Conservation (phyloP, 108 stramenopile genomes). For the Conticribra guillardii region DNA sequence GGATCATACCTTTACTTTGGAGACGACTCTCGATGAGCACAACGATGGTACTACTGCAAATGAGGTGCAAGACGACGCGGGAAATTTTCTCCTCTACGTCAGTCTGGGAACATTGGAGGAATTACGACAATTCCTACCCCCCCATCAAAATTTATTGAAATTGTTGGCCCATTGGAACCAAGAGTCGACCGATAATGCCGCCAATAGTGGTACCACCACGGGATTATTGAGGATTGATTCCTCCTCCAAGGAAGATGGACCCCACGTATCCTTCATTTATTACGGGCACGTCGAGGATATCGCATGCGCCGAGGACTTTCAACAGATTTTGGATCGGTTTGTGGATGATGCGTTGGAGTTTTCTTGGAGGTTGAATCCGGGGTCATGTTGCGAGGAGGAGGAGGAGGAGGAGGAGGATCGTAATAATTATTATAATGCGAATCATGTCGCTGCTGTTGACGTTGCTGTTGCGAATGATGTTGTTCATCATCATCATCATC, state of each 20-base stretch:
- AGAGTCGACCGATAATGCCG: constrained; percentile 6
- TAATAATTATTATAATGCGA: no score
- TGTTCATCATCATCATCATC: not conserved
- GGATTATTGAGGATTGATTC: constrained; percentile 41
- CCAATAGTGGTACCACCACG: constrained; percentile 11
- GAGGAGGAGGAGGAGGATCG: not conserved
- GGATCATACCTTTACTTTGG: constrained; percentile 22
- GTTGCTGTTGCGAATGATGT: not conserved
- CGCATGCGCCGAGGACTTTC: constrained; percentile 17
- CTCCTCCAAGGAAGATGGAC: constrained; percentile 29
- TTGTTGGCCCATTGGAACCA: constrained; percentile 45
- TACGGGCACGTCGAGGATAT: constrained; percentile 34
- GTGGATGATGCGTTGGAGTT: constrained; percentile 42
- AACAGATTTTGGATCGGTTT: constrained; percentile 39
- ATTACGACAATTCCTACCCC: not conserved
- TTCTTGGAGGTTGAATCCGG: constrained; percentile 20
- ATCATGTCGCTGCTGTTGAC: no score
- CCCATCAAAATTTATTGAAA: constrained; percentile 17
- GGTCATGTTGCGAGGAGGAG: no score
- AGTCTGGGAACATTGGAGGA: constrained; percentile 21
- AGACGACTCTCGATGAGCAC: constrained; percentile 6
- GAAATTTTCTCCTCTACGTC: constrained; percentile 34
- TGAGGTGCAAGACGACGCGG: constrained; percentile 4
- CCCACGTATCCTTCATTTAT: constrained; percentile 36
- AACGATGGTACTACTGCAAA: not conserved